These are phyloP conservation scores for Selenicereus undatus DNA, from an alignment of 148 eudicot genomes.

Conservation along the genomic window DNA sequence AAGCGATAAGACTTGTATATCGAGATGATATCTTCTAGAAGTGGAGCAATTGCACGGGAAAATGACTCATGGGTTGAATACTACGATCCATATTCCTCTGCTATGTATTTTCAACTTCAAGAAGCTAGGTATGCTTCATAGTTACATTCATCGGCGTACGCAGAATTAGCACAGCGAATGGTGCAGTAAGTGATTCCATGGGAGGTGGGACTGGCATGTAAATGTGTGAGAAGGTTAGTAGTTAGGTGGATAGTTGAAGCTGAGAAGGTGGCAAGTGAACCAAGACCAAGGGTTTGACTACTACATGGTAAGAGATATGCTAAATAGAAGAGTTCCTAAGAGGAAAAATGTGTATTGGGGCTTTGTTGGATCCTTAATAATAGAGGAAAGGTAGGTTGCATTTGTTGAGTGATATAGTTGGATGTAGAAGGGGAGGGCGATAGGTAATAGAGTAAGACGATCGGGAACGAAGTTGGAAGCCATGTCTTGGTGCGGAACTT, in stretches of 20 bases:
- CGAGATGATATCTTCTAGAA: conserved; percentile 26
- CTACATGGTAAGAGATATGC: conserved; percentile 17
- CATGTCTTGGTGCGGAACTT: no score
- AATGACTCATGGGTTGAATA: neutral
- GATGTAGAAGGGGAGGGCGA: neutral
- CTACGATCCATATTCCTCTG: conserved; percentile 16
- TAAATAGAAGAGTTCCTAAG: conserved; percentile 30
- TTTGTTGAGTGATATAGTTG: neutral
- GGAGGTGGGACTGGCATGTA: no score
- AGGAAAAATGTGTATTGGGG: conserved; percentile 34
- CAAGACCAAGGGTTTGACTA: conserved; percentile 33
- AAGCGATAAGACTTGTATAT: conserved; percentile 22
- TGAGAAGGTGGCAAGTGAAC: conserved; percentile 33
- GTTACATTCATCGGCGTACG: conserved; percentile 21
- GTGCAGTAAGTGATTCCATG: conserved; percentile 22
- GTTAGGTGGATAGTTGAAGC: conserved; percentile 24
- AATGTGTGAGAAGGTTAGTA: no score
- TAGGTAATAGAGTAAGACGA: no score
- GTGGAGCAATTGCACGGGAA: conserved; percentile 18
- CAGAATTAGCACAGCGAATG: conserved; percentile 11
- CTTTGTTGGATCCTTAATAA: conserved; percentile 24
- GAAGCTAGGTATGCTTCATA: neutral
- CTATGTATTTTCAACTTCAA: conserved; percentile 11
- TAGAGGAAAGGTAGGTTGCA: conserved; percentile 17
- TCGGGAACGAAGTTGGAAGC: no score